Conservation (phyloP, 2,329 filamentous ascomycete species). For the Paecilomyces variotii region DNA sequence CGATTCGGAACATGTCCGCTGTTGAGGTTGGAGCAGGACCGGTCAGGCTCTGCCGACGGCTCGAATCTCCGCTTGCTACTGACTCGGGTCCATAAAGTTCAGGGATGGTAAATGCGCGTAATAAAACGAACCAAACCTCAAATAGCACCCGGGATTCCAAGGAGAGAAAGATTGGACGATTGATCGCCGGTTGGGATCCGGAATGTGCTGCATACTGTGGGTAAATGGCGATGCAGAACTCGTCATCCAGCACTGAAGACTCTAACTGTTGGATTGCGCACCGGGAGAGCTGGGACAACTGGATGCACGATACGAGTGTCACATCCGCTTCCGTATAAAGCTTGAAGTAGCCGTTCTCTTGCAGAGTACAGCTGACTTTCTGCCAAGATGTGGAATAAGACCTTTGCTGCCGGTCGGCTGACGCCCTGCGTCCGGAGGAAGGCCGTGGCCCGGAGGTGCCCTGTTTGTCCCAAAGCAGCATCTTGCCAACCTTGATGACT, state of each 20-base stretch:
- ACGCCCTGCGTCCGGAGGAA: constrained; percentile 36
- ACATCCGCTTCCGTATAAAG: constrained; percentile 81
- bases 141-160: constrained; percentile 83
- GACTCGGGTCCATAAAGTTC: constrained; percentile 70
- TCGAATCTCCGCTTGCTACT: constrained; percentile 34
- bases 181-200: constrained; percentile 59
- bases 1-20: constrained; percentile 59
- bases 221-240: constrained; percentile 92
- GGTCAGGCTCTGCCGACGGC: constrained; percentile 21
- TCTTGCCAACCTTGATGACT: constrained; percentile 91
- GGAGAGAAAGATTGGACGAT: constrained; percentile 82
- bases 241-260: constrained; percentile 80
- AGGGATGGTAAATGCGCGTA: constrained; percentile 85
- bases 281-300: constrained; percentile 79
- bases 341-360: constrained; percentile 91
- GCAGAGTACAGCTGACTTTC: constrained; percentile 81
- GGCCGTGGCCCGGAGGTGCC: constrained; percentile 30
- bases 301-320: constrained; percentile 70
- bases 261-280: constrained; percentile 88
- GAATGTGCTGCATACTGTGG: constrained; percentile 78
- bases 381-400: constrained; percentile 64
- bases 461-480: constrained; percentile 85
- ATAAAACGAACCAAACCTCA: constrained; percentile 91
- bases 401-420: constrained; percentile 49
- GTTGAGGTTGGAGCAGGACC: constrained; percentile 27